These are phyloP conservation scores for Fusarium sp. DNA, from an alignment of 2,329 filamentous ascomycete species.

Conservation along the genomic window DNA sequence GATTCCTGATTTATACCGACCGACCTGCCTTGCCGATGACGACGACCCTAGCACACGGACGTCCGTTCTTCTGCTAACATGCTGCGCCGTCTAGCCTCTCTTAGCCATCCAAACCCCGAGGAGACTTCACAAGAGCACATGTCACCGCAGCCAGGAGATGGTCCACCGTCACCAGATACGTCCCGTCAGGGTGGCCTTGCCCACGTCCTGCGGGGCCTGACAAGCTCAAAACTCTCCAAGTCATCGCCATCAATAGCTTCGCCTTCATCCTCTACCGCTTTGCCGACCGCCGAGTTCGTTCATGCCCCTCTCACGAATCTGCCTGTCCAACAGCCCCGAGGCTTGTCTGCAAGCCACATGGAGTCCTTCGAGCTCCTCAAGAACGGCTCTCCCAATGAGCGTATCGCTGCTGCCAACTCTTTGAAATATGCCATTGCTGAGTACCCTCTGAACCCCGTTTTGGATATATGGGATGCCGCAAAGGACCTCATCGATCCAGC, in stretches of 20 bases:
- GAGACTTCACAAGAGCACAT: slow-evolving; percentile 60
- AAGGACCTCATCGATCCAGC: slow-evolving; percentile 71
- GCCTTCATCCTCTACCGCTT: slow-evolving; percentile 51
- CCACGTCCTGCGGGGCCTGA: slow-evolving; percentile 72
- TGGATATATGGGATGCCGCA: slow-evolving; percentile 73
- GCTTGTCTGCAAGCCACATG: slow-evolving; percentile 63
- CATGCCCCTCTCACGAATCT: slow-evolving; percentile 53
- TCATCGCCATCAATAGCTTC: slow-evolving; percentile 58
- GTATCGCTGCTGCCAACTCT: slow-evolving; percentile 67
- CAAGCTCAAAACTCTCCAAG: slow-evolving; percentile 65
- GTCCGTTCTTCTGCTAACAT: slow-evolving; percentile 43
- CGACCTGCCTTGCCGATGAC: slow-evolving; percentile 40
- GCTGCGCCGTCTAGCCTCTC: slow-evolving; percentile 43
- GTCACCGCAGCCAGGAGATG: slow-evolving; percentile 70
- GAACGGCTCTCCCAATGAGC: slow-evolving; percentile 62
- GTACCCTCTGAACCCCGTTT: slow-evolving; percentile 67
- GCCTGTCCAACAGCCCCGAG: slow-evolving; percentile 50
- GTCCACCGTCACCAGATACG: slow-evolving; percentile 64
- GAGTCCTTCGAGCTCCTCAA: slow-evolving; percentile 66
- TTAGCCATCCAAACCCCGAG: slow-evolving; percentile 38
- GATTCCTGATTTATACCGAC: slow-evolving; percentile 25
- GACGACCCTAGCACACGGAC: slow-evolving; percentile 31
- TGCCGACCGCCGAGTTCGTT: slow-evolving; percentile 57
- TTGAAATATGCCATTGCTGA: slow-evolving; percentile 67
- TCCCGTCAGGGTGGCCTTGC: slow-evolving; percentile 67